These are phyloP conservation scores for Cercospora janseana DNA, from an alignment of 2,329 filamentous ascomycete genomes.

Conservation along the genomic window DNA sequence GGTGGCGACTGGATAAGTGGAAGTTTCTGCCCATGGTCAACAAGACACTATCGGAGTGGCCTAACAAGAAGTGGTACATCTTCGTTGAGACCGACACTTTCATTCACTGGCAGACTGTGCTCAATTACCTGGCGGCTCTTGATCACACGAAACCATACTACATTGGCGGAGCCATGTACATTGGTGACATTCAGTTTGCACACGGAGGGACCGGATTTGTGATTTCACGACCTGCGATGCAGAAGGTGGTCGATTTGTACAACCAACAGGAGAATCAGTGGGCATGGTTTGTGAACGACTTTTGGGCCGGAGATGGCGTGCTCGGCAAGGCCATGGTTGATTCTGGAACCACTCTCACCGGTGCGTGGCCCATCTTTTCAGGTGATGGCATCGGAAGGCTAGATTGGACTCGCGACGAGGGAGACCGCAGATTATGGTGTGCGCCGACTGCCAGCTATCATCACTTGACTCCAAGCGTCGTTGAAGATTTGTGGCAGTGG, in stretches of 20 bases:
- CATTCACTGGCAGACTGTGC: constrained; percentile 50
- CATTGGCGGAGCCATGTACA: constrained; percentile 40
- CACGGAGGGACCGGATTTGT: constrained; percentile 45
- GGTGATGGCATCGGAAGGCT: constrained; percentile 28
- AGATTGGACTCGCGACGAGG: constrained; percentile 26
- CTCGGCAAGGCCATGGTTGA: constrained; percentile 31
- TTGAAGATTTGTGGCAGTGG: constrained; percentile 28
- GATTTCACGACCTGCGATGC: constrained; percentile 42
- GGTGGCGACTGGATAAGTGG: constrained; percentile 55
- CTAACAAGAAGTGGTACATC: constrained; percentile 57
- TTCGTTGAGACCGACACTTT: constrained; percentile 61
- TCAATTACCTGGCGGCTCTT: constrained; percentile 42
- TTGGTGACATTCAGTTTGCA: constrained; percentile 40
- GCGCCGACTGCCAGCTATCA: constrained; percentile 30
- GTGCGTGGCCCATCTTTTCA: constrained; percentile 33
- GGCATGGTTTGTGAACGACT: constrained; percentile 28
- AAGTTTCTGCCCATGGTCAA: constrained; percentile 57
- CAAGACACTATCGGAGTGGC: constrained; percentile 40
- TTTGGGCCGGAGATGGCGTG: constrained; percentile 36
- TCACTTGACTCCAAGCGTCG: constrained; percentile 25
- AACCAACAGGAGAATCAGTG: constrained; percentile 39
- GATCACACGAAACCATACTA: constrained; percentile 45
- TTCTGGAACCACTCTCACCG: constrained; percentile 25
- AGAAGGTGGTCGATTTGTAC: constrained; percentile 39
- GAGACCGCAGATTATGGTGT: constrained; percentile 30